Evolutionary conservation across 371 early-diverging fungal genomes (phyloP).

Genomic region (Parasitella parasitica): DNA sequence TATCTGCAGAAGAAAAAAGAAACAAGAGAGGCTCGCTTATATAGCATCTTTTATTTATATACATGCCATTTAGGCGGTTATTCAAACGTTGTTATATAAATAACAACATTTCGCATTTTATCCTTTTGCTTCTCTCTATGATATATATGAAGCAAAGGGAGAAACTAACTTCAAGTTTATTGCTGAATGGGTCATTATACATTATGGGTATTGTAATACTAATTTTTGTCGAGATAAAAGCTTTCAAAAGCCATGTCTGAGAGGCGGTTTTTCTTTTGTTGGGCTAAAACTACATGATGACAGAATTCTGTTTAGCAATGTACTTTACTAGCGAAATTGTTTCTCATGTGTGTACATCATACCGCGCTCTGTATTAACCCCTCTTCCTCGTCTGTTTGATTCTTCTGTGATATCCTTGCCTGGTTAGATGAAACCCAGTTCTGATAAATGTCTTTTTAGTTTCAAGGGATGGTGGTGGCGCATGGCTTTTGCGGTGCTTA

Average conservation of each 20-base stretch:
- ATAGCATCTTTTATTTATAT: not conserved
- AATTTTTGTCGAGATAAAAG: not conserved
- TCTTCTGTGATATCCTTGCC: not conserved
- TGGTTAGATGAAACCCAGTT: slow-evolving; percentile 1
- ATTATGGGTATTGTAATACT: not conserved
- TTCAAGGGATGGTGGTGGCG: not conserved
- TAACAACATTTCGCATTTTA: no score
- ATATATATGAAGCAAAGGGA: not conserved
- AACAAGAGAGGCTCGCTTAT: not conserved
- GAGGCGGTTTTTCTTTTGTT: not conserved
- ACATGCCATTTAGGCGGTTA: not conserved
- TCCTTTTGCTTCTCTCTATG: no score
- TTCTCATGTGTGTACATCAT: not conserved
- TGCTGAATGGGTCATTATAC: not conserved
- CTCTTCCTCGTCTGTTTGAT: slow-evolving; percentile 10
- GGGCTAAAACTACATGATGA: not conserved
- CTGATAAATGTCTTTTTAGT: not conserved
- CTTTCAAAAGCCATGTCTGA: not conserved
- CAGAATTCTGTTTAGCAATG: not conserved
- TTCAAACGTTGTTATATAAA: slow-evolving; percentile 4
- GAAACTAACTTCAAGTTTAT: not conserved
- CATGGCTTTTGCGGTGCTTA: not conserved
- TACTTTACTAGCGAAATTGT: no score
- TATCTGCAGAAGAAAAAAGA: not conserved
- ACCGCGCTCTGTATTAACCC: slow-evolving; percentile 15